Evolutionary conservation across 2,329 filamentous ascomycete genomes (phyloP).

Genomic region (Sporothrix brunneoviolacea): DNA sequence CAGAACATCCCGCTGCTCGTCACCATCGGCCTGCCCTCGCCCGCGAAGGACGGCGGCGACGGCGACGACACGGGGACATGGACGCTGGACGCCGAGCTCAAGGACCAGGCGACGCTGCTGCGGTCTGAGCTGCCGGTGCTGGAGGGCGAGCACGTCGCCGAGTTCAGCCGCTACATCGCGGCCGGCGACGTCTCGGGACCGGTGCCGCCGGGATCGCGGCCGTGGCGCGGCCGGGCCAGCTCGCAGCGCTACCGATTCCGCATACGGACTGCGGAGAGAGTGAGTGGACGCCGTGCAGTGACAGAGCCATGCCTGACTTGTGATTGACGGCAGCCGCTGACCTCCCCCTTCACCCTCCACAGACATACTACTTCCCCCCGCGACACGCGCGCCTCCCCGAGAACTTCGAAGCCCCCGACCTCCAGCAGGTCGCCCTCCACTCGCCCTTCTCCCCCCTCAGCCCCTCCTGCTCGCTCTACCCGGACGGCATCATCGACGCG

Average conservation of each 20-base stretch:
- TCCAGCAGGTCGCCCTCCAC: constrained; percentile 57
- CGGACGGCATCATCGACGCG: constrained; percentile 78
- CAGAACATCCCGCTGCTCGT: constrained; percentile 83
- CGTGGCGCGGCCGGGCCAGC: constrained; percentile 59
- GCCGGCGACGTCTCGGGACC: constrained; percentile 56
- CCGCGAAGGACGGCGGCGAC: constrained; percentile 22
- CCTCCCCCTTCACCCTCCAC: constrained; percentile 1
- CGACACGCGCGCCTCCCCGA: constrained; percentile 49
- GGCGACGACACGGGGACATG: constrained; percentile 27
- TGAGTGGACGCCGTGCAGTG: constrained; percentile 41
- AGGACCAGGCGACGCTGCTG: constrained; percentile 54
- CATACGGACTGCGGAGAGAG: constrained; percentile 70
- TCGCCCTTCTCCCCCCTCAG: constrained; percentile 89
- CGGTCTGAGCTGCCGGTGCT: constrained; percentile 65
- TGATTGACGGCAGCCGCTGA: not conserved
- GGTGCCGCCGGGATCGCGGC: constrained; percentile 21
- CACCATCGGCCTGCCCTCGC: constrained; percentile 63
- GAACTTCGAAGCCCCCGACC: constrained; percentile 39
- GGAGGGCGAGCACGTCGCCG: constrained; percentile 56
- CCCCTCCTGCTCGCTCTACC: constrained; percentile 74
- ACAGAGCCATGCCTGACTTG: too few species aligned
- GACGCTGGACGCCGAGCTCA: constrained; percentile 43
- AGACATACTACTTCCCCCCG: constrained; percentile 52
- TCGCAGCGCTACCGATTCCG: constrained; percentile 54
- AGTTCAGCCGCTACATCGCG: constrained; percentile 59